Evolutionary conservation across 163 green algal species (phyloP), one percentile per base, ranked within the genome.

Genomic region (Scenedesmus sp.): DNA sequence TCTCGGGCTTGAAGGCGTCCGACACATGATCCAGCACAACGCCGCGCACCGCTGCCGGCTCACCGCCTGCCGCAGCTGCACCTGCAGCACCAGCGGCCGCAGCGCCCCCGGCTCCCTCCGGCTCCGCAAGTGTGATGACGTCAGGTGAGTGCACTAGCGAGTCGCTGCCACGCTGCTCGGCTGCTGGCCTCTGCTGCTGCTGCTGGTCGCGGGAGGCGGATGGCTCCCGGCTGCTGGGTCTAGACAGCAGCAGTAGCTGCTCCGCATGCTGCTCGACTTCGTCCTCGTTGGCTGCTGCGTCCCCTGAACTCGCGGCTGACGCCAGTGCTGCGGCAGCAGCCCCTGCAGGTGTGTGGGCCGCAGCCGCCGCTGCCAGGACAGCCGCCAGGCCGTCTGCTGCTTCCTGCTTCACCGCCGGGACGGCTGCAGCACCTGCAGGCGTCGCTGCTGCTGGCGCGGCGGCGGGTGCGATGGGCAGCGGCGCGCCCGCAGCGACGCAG

Each of bases 401-500:
- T 87, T 40, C 82, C 37, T 46, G 73, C 73, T 46, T 82, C 35
- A 44, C 81, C n/a, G 46, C 81, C 16, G 44, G 16, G 37, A 20
- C 35, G 56, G 9, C 35, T 30, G 82, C 82, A 44, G 80, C 44
- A 30, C 9, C 80, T 44, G 49, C 53, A 40, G 83, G 56, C 40
- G 53, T 20, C 3, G 53, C 35, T 46, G 84, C 85, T 40, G 68
- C 68, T 40, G 85, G 5, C 15, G 15, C n/a, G 24, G 33, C n/a
- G 10, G 15, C 3, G 30, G 70, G 16, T 9, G 46, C 30, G 2
- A 18, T n/a, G 1, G 85, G 70, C 33, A 76, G 46, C 3, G 49
- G 70, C 12, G 46, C n/a, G 3, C 33, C 72, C 35, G 85, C 85
- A 6, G 85, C 85, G 2, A 78, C 46, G 72, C 85, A 90, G 22